Conservation (phyloP, 495 filamentous ascomycete species). For the Neurospora sp. region DNA sequence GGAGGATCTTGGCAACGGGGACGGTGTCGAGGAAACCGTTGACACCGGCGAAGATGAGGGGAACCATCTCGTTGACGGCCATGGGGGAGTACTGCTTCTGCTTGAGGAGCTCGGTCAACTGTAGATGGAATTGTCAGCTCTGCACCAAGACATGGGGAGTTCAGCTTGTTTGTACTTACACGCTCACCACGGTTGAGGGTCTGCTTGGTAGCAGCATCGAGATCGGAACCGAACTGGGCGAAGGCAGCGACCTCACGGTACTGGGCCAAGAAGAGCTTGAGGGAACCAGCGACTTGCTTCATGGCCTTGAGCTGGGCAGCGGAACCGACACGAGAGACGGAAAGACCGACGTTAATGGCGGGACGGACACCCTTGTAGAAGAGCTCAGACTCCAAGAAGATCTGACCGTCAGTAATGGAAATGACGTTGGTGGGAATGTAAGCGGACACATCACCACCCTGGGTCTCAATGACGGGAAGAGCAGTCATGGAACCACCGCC, state of each 20-base stretch:
- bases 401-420: slow-evolving; percentile 99
- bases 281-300: slow-evolving; percentile 99
- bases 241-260: slow-evolving; percentile 99
- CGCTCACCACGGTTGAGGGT: slow-evolving; percentile 98
- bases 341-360: slow-evolving; percentile 99
- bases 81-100: slow-evolving; percentile 99
- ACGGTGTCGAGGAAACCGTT: slow-evolving; percentile 87
- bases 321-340: slow-evolving; percentile 98
- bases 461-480: slow-evolving; percentile 97
- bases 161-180: slow-evolving; percentile 41
- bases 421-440: slow-evolving; percentile 99
- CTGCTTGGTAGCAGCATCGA: slow-evolving; percentile 98
- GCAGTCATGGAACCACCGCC: slow-evolving; percentile 96
- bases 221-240: slow-evolving; percentile 99
- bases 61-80: slow-evolving; percentile 99
- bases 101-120: slow-evolving; percentile 93
- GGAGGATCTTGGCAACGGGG: slow-evolving; percentile 76
- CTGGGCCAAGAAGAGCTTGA: slow-evolving; percentile 99
- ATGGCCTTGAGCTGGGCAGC: slow-evolving; percentile 99
- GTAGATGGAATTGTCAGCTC: slow-evolving; percentile 26
- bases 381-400: slow-evolving; percentile 98
- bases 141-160: background rate
- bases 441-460: slow-evolving; percentile 99
- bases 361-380: slow-evolving; percentile 99
- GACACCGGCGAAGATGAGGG: slow-evolving; percentile 98